These are phyloP conservation scores for Cerioporus squamosus DNA, from an alignment of 1,284 basidiomycete species.

Conservation along the genomic window DNA sequence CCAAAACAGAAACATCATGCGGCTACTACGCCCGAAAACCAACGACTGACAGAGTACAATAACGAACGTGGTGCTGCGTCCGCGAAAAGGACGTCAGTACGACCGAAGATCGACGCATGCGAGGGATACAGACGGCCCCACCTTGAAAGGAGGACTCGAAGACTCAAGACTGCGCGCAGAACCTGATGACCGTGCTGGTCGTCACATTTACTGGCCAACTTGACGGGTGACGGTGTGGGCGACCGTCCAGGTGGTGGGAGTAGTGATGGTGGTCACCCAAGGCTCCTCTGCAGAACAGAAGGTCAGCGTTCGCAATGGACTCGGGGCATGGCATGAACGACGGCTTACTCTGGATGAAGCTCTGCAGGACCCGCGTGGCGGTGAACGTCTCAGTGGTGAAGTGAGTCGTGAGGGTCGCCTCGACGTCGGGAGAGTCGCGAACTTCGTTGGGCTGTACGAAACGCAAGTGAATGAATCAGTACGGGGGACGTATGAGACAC, in stretches of 20 bases:
- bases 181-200: background rate
- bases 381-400: conserved; percentile 22
- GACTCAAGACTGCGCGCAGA: background rate
- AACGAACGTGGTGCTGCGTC: no score
- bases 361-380: conserved; percentile 18
- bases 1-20: no score
- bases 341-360: conserved; percentile 13
- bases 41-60: no score
- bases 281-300: conserved; percentile 5
- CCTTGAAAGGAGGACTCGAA: background rate
- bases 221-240: conserved; percentile 17
- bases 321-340: background rate
- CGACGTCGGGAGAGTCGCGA: background rate
- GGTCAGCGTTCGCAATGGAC: background rate
- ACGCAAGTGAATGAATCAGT: background rate
- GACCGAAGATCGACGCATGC: no score
- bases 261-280: conserved; percentile 20
- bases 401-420: conserved; percentile 12
- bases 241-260: conserved; percentile 17
- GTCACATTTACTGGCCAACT: background rate
- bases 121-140: no score
- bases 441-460: background rate
- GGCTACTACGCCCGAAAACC: no score
- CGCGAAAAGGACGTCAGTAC: background rate
- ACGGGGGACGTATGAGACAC: background rate